Conservation (phyloP, 345 rosid species). For the Camelina neglecta region DNA sequence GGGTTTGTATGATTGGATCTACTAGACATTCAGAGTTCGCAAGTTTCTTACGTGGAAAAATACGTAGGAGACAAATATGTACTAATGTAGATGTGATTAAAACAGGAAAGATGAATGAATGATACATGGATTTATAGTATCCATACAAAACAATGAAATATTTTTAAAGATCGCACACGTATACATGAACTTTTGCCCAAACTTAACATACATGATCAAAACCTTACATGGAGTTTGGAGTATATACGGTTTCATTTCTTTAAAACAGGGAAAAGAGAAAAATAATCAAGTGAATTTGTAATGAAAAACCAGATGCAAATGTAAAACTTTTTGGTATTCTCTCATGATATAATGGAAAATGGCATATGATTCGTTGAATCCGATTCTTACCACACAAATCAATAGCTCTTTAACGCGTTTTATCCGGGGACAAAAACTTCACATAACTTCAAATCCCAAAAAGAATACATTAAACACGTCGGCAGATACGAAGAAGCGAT, state of each 20-base stretch:
- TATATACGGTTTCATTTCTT: too few species aligned
- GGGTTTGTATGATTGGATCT: background rate
- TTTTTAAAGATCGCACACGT: too few species aligned
- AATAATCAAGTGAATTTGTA: too few species aligned
- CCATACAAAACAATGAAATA: too few species aligned
- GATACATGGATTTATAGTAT: background rate
- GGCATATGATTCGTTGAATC: constrained; percentile 47
- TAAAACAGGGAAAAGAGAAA: too few species aligned
- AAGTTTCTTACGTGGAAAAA: background rate
- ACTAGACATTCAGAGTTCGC: background rate
- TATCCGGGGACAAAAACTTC: background rate
- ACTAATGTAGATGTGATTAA: background rate
- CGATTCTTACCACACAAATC: constrained; percentile 28
- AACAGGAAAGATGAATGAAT: background rate
- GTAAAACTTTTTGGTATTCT: constrained; percentile 3
- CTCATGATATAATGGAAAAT: background rate
- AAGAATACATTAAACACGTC: constrained; percentile 35
- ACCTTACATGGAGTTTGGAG: too few species aligned
- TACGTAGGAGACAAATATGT: too few species aligned
- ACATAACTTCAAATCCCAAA: constrained; percentile 11
- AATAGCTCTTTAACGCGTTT: constrained; percentile 25
- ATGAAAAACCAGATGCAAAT: background rate
- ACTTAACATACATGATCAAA: too few species aligned
- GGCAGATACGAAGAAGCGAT: constrained; percentile 25
- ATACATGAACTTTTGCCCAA: too few species aligned